These are phyloP conservation scores for Tubosaeta sp. DNA, from an alignment of 768 basidiomycete genomes.

Conservation along the genomic window DNA sequence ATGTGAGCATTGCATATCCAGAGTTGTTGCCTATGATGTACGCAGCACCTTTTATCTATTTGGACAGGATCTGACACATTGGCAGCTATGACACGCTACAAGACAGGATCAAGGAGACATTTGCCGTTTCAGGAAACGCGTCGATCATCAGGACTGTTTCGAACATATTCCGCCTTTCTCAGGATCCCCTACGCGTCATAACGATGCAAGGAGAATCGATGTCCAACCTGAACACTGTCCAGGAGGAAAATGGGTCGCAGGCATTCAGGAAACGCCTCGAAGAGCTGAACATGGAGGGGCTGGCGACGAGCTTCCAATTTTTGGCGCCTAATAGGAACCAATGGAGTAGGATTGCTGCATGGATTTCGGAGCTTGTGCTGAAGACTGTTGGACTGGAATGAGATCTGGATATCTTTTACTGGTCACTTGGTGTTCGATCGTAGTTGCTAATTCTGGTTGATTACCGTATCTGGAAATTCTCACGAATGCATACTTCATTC, in stretches of 20 bases:
- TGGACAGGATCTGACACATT: constrained; percentile 3
- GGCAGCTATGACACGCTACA: constrained; percentile 70
- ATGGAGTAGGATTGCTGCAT: constrained; percentile 64
- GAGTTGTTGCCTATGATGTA: constrained; percentile 72
- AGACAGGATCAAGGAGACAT: constrained; percentile 68
- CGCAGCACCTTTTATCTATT: constrained; percentile 30
- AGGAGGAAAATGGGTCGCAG: constrained; percentile 43
- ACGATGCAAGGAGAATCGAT: constrained; percentile 47
- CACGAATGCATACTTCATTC: constrained; percentile 6
- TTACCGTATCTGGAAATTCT: constrained; percentile 16
- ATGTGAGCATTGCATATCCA: constrained; percentile 63
- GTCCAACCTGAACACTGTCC: constrained; percentile 60
- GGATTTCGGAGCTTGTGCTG: constrained; percentile 63
- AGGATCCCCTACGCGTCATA: constrained; percentile 46
- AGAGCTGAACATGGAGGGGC: constrained; percentile 67
- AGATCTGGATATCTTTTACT: neutral
- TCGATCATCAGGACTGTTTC: constrained; percentile 67
- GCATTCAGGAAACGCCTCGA: constrained; percentile 56
- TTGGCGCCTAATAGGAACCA: constrained; percentile 50
- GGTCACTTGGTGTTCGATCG: neutral
- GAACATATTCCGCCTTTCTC: constrained; percentile 68
- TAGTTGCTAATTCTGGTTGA: neutral
- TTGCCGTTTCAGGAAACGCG: constrained; percentile 68
- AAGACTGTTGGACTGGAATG: constrained; percentile 43
- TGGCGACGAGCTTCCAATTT: constrained; percentile 72